Conservation (phyloP, 257 asterid species). For the Jasminum sambac region DNA sequence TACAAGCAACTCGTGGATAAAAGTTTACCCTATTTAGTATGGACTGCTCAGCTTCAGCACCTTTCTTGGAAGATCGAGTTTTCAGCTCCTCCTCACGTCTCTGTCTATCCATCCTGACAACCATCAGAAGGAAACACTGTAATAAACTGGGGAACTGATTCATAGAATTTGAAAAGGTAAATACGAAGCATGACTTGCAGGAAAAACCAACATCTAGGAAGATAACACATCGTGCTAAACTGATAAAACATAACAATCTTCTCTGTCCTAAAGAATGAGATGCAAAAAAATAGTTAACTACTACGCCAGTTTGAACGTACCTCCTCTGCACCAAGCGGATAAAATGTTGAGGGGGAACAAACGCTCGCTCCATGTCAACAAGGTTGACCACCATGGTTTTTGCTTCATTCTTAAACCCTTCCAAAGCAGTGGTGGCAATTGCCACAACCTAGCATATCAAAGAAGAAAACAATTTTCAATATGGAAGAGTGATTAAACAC, state of each 20-base stretch:
- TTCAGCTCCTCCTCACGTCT: slow-evolving; percentile 94
- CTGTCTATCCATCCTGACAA: slow-evolving; percentile 87
- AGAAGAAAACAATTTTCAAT: slow-evolving; percentile 13
- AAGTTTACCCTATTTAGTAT: slow-evolving; percentile 63
- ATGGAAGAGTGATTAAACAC: slow-evolving; percentile 9
- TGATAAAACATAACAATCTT: neutral
- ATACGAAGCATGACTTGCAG: neutral
- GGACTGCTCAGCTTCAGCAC: slow-evolving; percentile 78
- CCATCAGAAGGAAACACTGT: slow-evolving; percentile 22
- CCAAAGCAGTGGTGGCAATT: slow-evolving; percentile 86
- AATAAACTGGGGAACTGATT: neutral
- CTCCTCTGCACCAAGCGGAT: slow-evolving; percentile 94
- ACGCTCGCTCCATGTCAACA: slow-evolving; percentile 98
- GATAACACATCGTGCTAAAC: neutral
- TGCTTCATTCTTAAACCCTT: slow-evolving; percentile 85
- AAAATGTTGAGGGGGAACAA: slow-evolving; percentile 98
- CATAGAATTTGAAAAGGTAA: neutral
- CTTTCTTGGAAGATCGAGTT: slow-evolving; percentile 80
- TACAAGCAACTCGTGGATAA: neutral
- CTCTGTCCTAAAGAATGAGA: slow-evolving; percentile 5
- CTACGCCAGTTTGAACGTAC: slow-evolving; percentile 39
- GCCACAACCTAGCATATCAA: slow-evolving; percentile 58
- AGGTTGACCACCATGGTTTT: slow-evolving; percentile 95
- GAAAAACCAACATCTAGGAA: neutral
- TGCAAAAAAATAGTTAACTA: neutral